Evolutionary conservation across 164 flowering plant genomes (phyloP), one percentile per base, ranked within the genome.

Genomic region (Hamamelis virginiana): DNA sequence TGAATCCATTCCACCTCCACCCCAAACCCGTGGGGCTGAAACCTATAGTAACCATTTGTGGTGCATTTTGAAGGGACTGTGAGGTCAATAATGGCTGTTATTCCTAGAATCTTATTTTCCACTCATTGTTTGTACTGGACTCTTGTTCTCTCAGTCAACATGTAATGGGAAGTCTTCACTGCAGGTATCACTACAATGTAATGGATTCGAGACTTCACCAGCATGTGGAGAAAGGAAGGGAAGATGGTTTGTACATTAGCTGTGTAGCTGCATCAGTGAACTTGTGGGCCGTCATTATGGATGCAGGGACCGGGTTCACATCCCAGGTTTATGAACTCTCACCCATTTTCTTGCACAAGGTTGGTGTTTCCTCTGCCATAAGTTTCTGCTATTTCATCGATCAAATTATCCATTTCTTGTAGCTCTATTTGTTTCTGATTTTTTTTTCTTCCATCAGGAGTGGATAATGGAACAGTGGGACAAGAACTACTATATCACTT

Each of bases 401-500:
- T 25, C 19, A 25, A 44, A 56, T 48, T 13, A 4, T 15, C 27
- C 26, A 62, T 1, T 52, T 59, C 38, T 5, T 45, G 3, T 13
- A 28, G 15, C 13, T 18, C 0, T 62, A 23, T 28, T 22, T 10
- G 15, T 61, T 52, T 41, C 38, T 50, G 21, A 68, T 22, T 62
- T 47, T 43, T 57, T 26, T 5, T 53, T 38, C 12, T 9, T 19
- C 18, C 43, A 33, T 67, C 67, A 86, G 90, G 86, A 86, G 15
- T 86, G 87, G 85, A 86, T 86, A 52, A 81, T 80, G 83, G 84
- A 75, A 51, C 86, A 84, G 60, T 86, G 89, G 89, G 86, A 82
- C 45, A 86, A 82, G 80, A 81, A 80, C 53, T 86, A 74, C 68
- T 84, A 81, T 64, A 86, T 86, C 62, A 84, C 78, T 74, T 75